Evolutionary conservation across 2,329 filamentous ascomycete species (phyloP).

Genomic region (Myriosclerotinia scirpicola): DNA sequence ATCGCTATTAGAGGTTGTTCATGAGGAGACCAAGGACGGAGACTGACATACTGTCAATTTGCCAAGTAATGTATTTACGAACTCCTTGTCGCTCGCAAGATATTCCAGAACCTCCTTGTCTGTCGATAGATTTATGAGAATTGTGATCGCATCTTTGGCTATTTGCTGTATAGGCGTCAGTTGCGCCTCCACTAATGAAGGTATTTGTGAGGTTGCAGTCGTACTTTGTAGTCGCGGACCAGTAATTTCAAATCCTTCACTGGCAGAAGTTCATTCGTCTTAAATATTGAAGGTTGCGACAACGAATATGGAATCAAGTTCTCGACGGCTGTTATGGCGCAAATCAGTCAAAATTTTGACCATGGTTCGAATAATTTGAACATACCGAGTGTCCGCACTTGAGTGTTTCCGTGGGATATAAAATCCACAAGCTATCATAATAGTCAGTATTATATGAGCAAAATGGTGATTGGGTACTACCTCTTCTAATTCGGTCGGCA

Average conservation of each 20-base stretch:
- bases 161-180: conserved; percentile 61
- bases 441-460: conserved; percentile 17
- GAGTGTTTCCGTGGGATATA: conserved; percentile 86
- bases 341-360: conserved; percentile 29
- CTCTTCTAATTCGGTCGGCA: conserved; percentile 77
- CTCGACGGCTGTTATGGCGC: conserved; percentile 62
- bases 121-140: conserved; percentile 81
- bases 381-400: conserved; percentile 77
- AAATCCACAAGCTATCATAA: conserved; percentile 78
- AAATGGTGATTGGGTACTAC: conserved; percentile 45
- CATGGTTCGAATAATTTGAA: conserved; percentile 28
- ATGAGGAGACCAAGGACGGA: conserved; percentile 23
- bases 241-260: conserved; percentile 86
- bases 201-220: conserved; percentile 37
- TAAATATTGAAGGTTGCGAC: conserved; percentile 77
- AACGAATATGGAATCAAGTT: conserved; percentile 82
- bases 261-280: conserved; percentile 72
- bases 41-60: conserved; percentile 72
- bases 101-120: conserved; percentile 73
- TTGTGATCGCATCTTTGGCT: conserved; percentile 87
- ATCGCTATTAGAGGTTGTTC: neutral
- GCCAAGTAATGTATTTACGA: conserved; percentile 70
- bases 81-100: conserved; percentile 75
- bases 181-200: neutral
- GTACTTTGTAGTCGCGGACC: conserved; percentile 77